Percentiles rank a stretch among this genome's conserved stretches.
Conservation (phyloP, 805 yeast genomes). For the Torulaspora microellipsoides region DNA sequence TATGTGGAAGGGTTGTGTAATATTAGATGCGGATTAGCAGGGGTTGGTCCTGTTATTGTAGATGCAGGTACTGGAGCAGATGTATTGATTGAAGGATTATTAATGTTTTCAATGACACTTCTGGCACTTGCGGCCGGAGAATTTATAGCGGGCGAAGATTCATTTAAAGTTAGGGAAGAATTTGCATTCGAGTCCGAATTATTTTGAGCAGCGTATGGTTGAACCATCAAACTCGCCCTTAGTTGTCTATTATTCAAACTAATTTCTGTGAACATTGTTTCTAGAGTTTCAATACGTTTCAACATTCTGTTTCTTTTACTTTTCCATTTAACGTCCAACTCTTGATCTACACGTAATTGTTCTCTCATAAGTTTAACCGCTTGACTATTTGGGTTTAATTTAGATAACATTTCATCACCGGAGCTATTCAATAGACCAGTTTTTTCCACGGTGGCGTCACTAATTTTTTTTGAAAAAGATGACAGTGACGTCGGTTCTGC, state of each 20-base stretch:
- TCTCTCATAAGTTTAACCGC: constrained; percentile 24
- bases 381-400: constrained; percentile 21
- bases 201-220: constrained; percentile 18
- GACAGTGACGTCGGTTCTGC: background rate
- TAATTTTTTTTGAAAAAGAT: constrained; percentile 20
- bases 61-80: background rate
- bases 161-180: constrained; percentile 4
- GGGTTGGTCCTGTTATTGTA: background rate
- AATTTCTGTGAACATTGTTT: constrained; percentile 24
- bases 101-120: constrained; percentile 7
- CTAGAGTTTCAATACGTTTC: constrained; percentile 21
- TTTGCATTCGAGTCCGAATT: constrained; percentile 5
- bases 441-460: constrained; percentile 22
- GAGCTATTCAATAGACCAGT: constrained; percentile 25
- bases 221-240: constrained; percentile 20
- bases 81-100: constrained; percentile 1
- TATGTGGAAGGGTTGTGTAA: constrained; percentile 23
- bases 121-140: constrained; percentile 7
- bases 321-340: constrained; percentile 27
- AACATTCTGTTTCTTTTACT: constrained; percentile 17
- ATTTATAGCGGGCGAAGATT: constrained; percentile 1
- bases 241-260: constrained; percentile 22
- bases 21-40: constrained; percentile 9
- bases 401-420: constrained; percentile 27
- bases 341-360: constrained; percentile 25